These are phyloP conservation scores for Tribonema minus DNA, from an alignment of 108 stramenopile genomes.

Conservation along the genomic window DNA sequence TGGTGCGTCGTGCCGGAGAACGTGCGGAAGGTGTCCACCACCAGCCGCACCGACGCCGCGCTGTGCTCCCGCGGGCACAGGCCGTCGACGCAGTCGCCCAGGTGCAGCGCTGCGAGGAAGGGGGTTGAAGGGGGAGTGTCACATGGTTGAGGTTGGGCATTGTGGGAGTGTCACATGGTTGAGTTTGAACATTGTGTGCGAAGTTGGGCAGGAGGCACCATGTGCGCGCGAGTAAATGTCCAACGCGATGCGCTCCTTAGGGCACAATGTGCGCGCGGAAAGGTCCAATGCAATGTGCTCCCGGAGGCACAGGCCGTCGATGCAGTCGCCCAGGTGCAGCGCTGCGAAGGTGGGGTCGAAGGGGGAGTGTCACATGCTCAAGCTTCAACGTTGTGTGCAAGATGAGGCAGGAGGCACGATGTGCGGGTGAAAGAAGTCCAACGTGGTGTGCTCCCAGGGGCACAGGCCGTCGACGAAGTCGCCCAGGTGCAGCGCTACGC, in stretches of 20 bases:
- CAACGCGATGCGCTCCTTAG: no score
- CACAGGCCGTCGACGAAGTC: neutral
- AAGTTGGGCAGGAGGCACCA: no score
- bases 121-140: neutral
- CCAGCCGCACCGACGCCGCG: neutral
- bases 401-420: no score
- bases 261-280: no score
- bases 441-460: neutral
- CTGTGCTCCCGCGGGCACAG: neutral
- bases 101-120: neutral
- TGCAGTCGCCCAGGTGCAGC: neutral
- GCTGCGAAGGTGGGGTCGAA: neutral
- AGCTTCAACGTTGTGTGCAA: no score
- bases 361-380: no score
- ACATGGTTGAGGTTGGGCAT: neutral
- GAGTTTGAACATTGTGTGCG: no score
- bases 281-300: neutral
- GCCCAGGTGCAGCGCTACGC: neutral
- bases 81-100: neutral
- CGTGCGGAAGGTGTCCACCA: neutral
- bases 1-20: neutral
- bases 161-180: no score
- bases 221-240: no score
- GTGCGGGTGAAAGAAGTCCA: no score
- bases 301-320: neutral